These are phyloP conservation scores for Mycena haematopus DNA, from an alignment of 768 basidiomycete species.

Conservation along the genomic window DNA sequence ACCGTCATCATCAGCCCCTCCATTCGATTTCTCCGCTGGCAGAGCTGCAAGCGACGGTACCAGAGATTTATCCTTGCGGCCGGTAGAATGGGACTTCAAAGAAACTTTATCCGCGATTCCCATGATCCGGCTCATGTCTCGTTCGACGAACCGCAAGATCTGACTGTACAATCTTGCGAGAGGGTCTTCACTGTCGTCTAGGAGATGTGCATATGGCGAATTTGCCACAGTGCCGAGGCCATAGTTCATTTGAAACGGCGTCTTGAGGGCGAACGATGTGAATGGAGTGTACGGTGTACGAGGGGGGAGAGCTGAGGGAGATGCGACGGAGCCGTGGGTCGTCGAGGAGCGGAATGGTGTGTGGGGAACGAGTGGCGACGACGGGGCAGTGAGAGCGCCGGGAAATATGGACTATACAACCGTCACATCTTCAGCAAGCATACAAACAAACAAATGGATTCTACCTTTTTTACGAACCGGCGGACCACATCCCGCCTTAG, in stretches of 20 bases:
- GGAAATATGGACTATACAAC: slow-evolving; percentile 71
- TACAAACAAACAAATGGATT: slow-evolving; percentile 6
- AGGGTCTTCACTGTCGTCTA: slow-evolving; percentile 71
- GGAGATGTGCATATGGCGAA: slow-evolving; percentile 52
- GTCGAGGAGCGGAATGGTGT: slow-evolving; percentile 64
- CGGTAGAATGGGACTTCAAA: slow-evolving; percentile 48
- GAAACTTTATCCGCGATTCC: slow-evolving; percentile 74
- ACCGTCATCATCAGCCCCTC: slow-evolving; percentile 40
- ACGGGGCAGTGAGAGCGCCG: slow-evolving; percentile 69
- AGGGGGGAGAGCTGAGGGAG: slow-evolving; percentile 40
- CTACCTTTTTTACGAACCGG: slow-evolving; percentile 78
- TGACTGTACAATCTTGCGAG: slow-evolving; percentile 83
- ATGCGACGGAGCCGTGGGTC: slow-evolving; percentile 33
- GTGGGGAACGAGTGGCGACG: slow-evolving; percentile 78
- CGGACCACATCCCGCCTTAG: slow-evolving; percentile 74
- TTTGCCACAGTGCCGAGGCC: slow-evolving; percentile 35
- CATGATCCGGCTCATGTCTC: slow-evolving; percentile 78
- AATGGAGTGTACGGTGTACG: slow-evolving; percentile 59
- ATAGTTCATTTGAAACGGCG: slow-evolving; percentile 52
- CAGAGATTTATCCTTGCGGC: slow-evolving; percentile 26
- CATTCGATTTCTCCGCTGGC: slow-evolving; percentile 1
- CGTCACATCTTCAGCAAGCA: background rate
- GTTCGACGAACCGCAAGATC: slow-evolving; percentile 80
- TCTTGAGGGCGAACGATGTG: slow-evolving; percentile 61
- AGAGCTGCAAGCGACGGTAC: background rate